Base-by-base conservation (phyloP, 345 rosid species). In the Kernera saxatilis region DNA sequence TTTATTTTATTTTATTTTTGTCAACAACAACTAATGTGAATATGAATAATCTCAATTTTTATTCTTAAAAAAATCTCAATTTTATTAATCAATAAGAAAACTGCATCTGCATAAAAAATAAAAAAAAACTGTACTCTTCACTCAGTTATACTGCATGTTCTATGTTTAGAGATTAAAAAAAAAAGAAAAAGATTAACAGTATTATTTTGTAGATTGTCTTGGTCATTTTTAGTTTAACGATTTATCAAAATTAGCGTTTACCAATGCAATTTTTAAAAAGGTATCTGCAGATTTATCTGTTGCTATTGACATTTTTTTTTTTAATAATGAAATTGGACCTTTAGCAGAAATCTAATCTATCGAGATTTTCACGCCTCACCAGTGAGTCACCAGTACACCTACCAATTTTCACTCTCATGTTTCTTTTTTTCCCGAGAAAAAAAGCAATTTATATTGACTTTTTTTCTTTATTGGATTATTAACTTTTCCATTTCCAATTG, bases 301-400 rank as follows among this genome's bases (percentile, higher is more conserved):
- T 17, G 52, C 7, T 45, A 12, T 6, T 12, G 46, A 50, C 60
- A 26, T 27, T 39, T 5, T 35, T n/a, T 15, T 52, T 8, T 7
- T n/a, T 6, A 10, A 13, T 11, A 27, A 17, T 48, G 46, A 48
- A 13, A 64, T 49, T 37, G 33, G 21, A 70, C 36, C 22, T 14
- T 49, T 6, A 51, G 15, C 27, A 51, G 27, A 64, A 67, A 53
- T 52, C 46, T 70, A 27, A 60, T 50, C 15, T 2, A 40, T 1
- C 15, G 45, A 30, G n/a, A 51, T 33, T 55, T 44, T 37, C 58
- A 72, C 50, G 65, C 39, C 29, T 33, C 49, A 54, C 45, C 46
- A 17, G 46, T 49, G 52, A 62, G 26, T 55, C 64, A 43, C 63
- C 63, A 32, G 51, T 35, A 55, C 57, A 72, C 77, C 66, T 19